Evolutionary conservation across 75 land plant species (phyloP).

Genomic region (Adiantum capillusveneris): DNA sequence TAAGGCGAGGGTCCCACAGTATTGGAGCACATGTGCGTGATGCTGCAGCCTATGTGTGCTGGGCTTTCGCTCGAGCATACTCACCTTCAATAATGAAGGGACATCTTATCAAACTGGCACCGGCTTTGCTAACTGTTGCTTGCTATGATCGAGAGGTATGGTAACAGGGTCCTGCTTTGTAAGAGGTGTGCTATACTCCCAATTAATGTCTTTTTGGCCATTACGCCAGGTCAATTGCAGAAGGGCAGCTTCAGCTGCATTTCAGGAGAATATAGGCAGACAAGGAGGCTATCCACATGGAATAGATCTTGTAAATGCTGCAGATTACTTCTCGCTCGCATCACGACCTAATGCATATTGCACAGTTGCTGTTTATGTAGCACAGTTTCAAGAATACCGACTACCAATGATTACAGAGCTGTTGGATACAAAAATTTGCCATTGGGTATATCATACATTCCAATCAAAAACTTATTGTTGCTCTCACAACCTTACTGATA

Average conservation of each 20-base stretch:
- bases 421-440: slow-evolving; percentile 55
- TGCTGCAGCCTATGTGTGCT: slow-evolving; percentile 99
- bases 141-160: slow-evolving; percentile 97
- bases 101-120: slow-evolving; percentile 67
- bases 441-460: slow-evolving; percentile 65
- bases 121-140: slow-evolving; percentile 77
- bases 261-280: slow-evolving; percentile 98
- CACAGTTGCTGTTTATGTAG: slow-evolving; percentile 70
- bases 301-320: slow-evolving; percentile 88
- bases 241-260: slow-evolving; percentile 97
- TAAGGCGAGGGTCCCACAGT: slow-evolving; percentile 94
- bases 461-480: no score
- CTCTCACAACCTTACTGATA: no score
- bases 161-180: neutral
- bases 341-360: slow-evolving; percentile 75
- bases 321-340: slow-evolving; percentile 95
- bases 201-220: neutral
- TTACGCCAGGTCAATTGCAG: slow-evolving; percentile 86
- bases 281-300: slow-evolving; percentile 94
- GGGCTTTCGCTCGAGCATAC: slow-evolving; percentile 99
- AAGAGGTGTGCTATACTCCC: no score
- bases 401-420: slow-evolving; percentile 74
- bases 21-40: slow-evolving; percentile 98
- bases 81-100: slow-evolving; percentile 61
- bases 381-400: slow-evolving; percentile 71